Percentiles rank a stretch among this genome's conserved stretches.
Conservation (phyloP, 2,329 filamentous ascomycete species). For the Colletotrichum sp. region DNA sequence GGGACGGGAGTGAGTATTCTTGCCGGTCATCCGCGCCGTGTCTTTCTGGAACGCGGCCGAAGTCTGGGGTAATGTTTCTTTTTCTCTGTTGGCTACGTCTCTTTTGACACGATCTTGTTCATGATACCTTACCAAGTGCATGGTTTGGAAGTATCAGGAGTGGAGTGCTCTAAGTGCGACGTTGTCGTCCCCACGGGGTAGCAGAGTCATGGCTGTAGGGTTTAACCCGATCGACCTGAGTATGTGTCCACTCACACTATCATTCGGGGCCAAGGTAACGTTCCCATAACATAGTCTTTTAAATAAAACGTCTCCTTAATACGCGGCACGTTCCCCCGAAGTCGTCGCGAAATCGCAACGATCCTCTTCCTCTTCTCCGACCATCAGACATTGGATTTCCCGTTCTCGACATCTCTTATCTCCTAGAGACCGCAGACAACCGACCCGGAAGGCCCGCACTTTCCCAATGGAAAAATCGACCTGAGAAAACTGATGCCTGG, state of each 20-base stretch:
- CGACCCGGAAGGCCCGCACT: background rate
- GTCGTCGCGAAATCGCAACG: background rate
- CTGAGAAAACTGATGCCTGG: background rate
- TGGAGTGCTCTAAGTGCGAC: background rate
- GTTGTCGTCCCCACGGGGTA: conserved; percentile 8
- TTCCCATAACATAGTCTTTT: background rate
- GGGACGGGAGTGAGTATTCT: background rate
- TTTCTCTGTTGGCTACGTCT: background rate
- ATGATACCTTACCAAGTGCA: background rate
- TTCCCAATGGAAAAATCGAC: background rate
- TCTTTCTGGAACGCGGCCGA: background rate
- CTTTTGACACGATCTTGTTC: background rate
- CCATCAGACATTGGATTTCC: background rate
- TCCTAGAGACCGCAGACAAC: background rate
- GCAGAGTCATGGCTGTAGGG: conserved; percentile 7
- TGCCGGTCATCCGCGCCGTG: background rate
- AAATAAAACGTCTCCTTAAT: background rate
- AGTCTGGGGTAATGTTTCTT: background rate
- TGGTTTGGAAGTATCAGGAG: background rate
- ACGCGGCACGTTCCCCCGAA: background rate
- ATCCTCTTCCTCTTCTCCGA: background rate
- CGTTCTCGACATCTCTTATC: background rate
- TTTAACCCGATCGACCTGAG: background rate
- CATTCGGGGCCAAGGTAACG: background rate
- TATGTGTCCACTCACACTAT: background rate